A percentile compares a stretch with the other conserved stretches of the same genome.
phyloP scores from a whole-genome alignment of 192 early-diverging fungal species.

The Rhizoclosmatium globosum region DNA sequence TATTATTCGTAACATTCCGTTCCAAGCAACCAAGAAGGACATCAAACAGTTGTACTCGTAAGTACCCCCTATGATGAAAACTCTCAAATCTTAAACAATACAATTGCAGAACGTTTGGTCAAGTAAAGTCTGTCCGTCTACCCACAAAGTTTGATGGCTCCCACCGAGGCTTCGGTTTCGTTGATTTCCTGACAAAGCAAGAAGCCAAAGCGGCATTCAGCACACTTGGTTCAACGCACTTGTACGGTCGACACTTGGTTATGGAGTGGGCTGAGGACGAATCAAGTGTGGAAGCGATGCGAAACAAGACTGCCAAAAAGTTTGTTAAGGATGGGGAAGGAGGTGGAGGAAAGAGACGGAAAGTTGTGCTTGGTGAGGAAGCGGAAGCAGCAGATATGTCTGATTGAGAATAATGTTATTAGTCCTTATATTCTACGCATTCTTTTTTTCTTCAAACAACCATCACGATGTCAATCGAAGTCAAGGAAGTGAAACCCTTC shows the following conservation, averaged over 20 bases:
- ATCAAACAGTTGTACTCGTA: conserved; percentile 87
- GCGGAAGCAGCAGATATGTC: background rate
- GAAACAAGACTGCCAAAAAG: conserved; percentile 85
- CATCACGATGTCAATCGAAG: conserved; percentile 11
- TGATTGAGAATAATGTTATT: conserved; percentile 7
- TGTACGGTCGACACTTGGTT: conserved; percentile 97
- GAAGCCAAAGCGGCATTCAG: conserved; percentile 92
- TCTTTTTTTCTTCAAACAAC: conserved; percentile 9
- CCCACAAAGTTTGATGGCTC: conserved; percentile 93
- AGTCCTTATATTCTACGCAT: too few species aligned
- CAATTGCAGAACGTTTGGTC: conserved; percentile 81
- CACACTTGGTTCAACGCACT: conserved; percentile 88
- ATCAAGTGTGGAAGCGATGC: conserved; percentile 74
- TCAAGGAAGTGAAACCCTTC: conserved; percentile 25
- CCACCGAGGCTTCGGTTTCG: conserved; percentile 98
- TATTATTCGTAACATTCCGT: conserved; percentile 94
- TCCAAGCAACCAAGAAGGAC: conserved; percentile 96
- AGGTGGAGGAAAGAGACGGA: conserved; percentile 65
- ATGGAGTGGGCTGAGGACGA: conserved; percentile 94
- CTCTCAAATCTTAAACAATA: background rate
- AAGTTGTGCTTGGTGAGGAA: conserved; percentile 63
- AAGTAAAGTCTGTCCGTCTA: conserved; percentile 92
- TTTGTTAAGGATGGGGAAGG: conserved; percentile 69
- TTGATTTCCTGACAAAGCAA: conserved; percentile 96
- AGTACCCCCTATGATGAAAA: conserved; percentile 23